These are phyloP conservation scores for Juncus effusus DNA, from an alignment of 176 grass and related monocot genomes.

Conservation along the genomic window DNA sequence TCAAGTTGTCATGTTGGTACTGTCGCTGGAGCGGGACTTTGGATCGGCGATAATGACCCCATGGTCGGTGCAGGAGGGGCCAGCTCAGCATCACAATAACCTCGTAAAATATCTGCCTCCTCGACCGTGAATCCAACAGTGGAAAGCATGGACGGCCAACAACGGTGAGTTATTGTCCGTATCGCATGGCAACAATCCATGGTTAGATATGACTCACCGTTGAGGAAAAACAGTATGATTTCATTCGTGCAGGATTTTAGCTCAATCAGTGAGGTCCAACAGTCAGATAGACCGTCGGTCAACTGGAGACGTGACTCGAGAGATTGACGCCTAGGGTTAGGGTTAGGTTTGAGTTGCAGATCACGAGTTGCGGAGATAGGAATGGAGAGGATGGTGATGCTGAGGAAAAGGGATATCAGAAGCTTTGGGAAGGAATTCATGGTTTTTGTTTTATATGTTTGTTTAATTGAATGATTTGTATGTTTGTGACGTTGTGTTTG, in stretches of 20 bases:
- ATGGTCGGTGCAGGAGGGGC: not conserved
- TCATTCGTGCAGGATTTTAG: slow-evolving; percentile 60
- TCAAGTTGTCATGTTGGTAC: not conserved
- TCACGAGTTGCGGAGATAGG: not conserved
- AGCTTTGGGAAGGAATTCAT: slow-evolving; percentile 18
- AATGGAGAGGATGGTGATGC: slow-evolving; percentile 11
- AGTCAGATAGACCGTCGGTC: slow-evolving; percentile 29
- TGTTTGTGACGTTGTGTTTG: not conserved
- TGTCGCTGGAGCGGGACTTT: not conserved
- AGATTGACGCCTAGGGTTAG: not conserved
- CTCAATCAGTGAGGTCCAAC: slow-evolving; percentile 56
- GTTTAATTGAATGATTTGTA: not conserved
- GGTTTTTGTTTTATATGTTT: not conserved
- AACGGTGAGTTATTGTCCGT: slow-evolving; percentile 55
- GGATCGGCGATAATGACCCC: not conserved
- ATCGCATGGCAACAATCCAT: slow-evolving; percentile 68
- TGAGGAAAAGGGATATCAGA: no score
- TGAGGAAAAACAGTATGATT: slow-evolving; percentile 79
- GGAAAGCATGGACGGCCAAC: slow-evolving; percentile 69
- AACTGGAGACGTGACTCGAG: not conserved
- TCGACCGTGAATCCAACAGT: slow-evolving; percentile 53
- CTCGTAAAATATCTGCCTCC: slow-evolving; percentile 61
- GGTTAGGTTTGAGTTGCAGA: not conserved
- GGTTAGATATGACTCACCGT: slow-evolving; percentile 69
- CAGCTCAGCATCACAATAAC: slow-evolving; percentile 59